Percentiles rank a stretch among this genome's conserved stretches.
Evolutionary conservation across 2,329 filamentous ascomycete genomes (phyloP).

Genomic region (Aspergillus floridensis): DNA sequence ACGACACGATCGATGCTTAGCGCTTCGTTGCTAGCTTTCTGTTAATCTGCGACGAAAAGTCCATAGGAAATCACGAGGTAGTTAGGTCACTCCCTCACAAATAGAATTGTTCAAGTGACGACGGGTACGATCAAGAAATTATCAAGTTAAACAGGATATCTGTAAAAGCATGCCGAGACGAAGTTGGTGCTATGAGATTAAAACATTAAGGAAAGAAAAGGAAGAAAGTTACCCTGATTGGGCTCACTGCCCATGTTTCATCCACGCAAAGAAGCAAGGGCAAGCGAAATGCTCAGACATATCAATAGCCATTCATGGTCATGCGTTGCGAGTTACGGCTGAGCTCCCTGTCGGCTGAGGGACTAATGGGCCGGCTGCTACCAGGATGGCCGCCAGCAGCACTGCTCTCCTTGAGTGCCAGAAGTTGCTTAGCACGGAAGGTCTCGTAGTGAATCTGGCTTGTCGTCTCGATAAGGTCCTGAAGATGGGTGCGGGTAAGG

Average conservation of each 20-base stretch:
- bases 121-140: constrained; percentile 22
- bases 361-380: constrained; percentile 89
- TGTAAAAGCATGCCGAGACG: constrained; percentile 36
- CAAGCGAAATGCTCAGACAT: constrained; percentile 8
- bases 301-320: constrained; percentile 98
- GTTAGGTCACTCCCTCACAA: constrained; percentile 20
- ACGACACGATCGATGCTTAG: constrained; percentile 22
- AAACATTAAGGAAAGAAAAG: constrained; percentile 11
- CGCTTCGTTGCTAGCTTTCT: constrained; percentile 29
- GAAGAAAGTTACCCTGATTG: constrained; percentile 17
- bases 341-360: constrained; percentile 88
- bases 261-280: constrained; percentile 17
- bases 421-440: constrained; percentile 97
- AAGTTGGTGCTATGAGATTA: constrained; percentile 28
- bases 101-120: constrained; percentile 20
- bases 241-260: constrained; percentile 17
- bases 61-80: constrained; percentile 25
- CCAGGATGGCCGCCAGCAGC: constrained; percentile 67
- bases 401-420: constrained; percentile 97
- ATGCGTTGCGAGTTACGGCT: constrained; percentile 96
- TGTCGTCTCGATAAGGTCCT: constrained; percentile 98
- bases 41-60: constrained; percentile 27
- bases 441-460: constrained; percentile 99
- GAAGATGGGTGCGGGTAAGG: constrained; percentile 94
- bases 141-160: constrained; percentile 38